These are phyloP conservation scores for Penicillium taxi DNA, from an alignment of 495 filamentous ascomycete species.

Conservation along the genomic window DNA sequence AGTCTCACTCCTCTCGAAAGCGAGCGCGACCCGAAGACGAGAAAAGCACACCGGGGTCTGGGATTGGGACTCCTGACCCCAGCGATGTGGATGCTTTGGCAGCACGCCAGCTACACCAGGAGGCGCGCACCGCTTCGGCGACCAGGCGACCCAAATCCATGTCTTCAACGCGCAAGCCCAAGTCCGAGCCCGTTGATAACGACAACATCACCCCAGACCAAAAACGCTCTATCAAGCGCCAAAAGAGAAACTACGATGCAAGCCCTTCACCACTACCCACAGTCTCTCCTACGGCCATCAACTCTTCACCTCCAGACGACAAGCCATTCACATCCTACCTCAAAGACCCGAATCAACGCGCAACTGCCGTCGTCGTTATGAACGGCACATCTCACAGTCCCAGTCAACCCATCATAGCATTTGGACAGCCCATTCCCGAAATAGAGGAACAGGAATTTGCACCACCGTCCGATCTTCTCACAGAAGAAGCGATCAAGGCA, in stretches of 20 bases:
- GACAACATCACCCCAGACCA: constrained; percentile 13
- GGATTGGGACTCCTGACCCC: constrained; percentile 44
- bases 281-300: constrained; percentile 38
- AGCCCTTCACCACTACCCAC: constrained; percentile 3
- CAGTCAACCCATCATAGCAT: constrained; percentile 46
- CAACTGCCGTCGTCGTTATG: constrained; percentile 56
- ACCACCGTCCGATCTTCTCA: constrained; percentile 61
- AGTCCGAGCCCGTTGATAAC: constrained; percentile 2
- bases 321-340: constrained; percentile 84
- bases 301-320: constrained; percentile 48
- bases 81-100: constrained; percentile 68
- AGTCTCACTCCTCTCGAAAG: constrained; percentile 20
- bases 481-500: constrained; percentile 56
- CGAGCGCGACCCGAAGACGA: constrained; percentile 13
- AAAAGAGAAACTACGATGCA: constrained; percentile 10
- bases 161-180: constrained; percentile 7
- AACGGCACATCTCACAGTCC: constrained; percentile 35
- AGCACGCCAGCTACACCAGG: constrained; percentile 65
- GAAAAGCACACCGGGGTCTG: constrained; percentile 16
- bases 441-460: constrained; percentile 60
- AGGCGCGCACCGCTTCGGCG: constrained; percentile 45
- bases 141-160: constrained; percentile 25
- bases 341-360: constrained; percentile 64
- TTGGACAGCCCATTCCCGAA: constrained; percentile 77
- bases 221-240: constrained; percentile 28